Evolutionary conservation across 2,329 filamentous ascomycete genomes (phyloP).

Genomic region (Fulvia fulva): DNA sequence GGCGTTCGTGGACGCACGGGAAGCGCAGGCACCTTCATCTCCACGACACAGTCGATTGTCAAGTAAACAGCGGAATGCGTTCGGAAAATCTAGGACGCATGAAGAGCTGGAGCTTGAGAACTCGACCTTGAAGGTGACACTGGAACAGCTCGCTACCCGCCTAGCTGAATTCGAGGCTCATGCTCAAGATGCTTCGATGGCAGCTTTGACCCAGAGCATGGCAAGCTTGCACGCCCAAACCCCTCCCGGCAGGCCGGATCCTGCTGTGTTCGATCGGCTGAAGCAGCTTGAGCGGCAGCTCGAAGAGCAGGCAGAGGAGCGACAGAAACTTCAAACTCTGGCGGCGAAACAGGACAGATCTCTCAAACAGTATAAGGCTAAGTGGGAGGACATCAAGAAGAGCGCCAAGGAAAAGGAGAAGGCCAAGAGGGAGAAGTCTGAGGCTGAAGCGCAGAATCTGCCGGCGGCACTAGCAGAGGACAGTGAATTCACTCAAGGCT

Average conservation of each 20-base stretch:
- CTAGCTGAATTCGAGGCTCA: constrained; percentile 92
- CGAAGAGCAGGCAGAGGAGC: constrained; percentile 52
- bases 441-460: not conserved
- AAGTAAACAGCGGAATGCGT: constrained; percentile 38
- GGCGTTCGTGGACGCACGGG: constrained; percentile 84
- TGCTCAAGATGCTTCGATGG: constrained; percentile 69
- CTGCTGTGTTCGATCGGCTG: constrained; percentile 38
- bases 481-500: not conserved
- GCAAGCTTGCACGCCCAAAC: constrained; percentile 42
- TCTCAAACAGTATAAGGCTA: constrained; percentile 62
- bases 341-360: constrained; percentile 61
- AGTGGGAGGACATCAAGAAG: constrained; percentile 67
- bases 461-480: not conserved
- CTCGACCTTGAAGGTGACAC: constrained; percentile 73
- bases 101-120: constrained; percentile 92
- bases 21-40: constrained; percentile 52
- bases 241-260: constrained; percentile 51
- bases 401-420: constrained; percentile 44
- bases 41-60: constrained; percentile 38
- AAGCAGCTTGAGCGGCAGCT: constrained; percentile 61
- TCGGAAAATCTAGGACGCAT: constrained; percentile 58
- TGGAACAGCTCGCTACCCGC: constrained; percentile 80
- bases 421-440: constrained; percentile 17
- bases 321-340: constrained; percentile 57
- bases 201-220: constrained; percentile 79